These are phyloP conservation scores for Trichoderma lentiforme DNA, from an alignment of 2,329 filamentous ascomycete species.

Conservation along the genomic window DNA sequence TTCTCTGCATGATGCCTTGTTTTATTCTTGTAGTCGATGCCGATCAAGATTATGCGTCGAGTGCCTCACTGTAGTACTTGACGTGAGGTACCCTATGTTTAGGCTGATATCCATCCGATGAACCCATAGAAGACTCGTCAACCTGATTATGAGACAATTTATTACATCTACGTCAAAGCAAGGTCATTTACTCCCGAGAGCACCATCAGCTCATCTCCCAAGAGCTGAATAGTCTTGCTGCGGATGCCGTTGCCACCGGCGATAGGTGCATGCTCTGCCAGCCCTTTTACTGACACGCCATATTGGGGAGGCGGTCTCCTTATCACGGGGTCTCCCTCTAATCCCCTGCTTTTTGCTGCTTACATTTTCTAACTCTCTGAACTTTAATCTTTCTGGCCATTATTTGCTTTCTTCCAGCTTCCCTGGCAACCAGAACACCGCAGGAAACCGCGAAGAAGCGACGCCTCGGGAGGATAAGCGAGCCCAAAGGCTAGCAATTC, in stretches of 20 bases:
- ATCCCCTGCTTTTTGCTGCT: not conserved
- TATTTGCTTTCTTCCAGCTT: not conserved
- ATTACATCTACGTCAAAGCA: not conserved
- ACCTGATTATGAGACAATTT: constrained; percentile 8
- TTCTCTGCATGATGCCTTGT: not conserved
- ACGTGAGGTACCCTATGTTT: not conserved
- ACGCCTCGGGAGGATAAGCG: not conserved
- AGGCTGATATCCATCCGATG: constrained; percentile 9
- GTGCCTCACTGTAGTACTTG: not conserved
- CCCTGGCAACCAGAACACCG: not conserved
- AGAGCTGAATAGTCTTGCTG: not conserved
- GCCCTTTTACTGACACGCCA: not conserved
- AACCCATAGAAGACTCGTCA: not conserved
- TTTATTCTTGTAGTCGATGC: no score
- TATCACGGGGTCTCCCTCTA: not conserved
- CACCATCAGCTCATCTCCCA: not conserved
- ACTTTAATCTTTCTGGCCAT: not conserved
- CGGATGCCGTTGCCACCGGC: not conserved
- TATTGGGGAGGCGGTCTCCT: not conserved
- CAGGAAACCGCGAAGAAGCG: not conserved
- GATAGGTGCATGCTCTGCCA: not conserved
- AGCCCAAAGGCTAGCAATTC: not conserved
- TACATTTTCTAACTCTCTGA: not conserved
- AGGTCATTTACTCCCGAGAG: not conserved
- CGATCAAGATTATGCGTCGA: not conserved